Evolutionary conservation across 305 asterid species (phyloP), one percentile per base, ranked within the genome.

Genomic region (Petunia hybrid): DNA sequence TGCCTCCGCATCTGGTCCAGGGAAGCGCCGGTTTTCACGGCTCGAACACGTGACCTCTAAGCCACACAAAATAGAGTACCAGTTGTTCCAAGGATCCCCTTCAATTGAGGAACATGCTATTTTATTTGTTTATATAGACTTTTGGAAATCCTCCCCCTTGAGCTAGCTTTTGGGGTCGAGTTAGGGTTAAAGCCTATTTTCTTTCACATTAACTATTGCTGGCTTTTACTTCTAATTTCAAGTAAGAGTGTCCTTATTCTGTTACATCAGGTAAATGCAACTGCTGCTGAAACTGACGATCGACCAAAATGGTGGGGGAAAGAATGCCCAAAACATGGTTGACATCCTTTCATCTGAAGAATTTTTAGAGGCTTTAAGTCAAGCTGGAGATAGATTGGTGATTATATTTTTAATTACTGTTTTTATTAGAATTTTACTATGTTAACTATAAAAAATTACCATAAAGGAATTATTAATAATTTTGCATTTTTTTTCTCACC

Each of bases 241-340:
- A 74, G 61, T 40, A 48, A 35, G 61, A 3, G n/a, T 74, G 14
- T 36, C 53, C n/a, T 53, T 74, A 78, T 35, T 63, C 84, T 69
- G 76, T 69, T n/a, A 56, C 39, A 36, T 80, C 87, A 89, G 96
- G 91, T 87, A 66, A 85, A 45, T 66, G 93, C 89, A 42, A 82
- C 86, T 81, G 85, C 83, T 62, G 87, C 87, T 39, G 93, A 85
- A 85, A 84, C 91, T 41, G 89, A n/a, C n/a, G n/a, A 85, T 38
- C 90, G 77, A 83, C 94, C 94, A 39, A 87, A 89, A 79, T 92
- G 97, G 97, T 92, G 97, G 97, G 93, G 90, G n/a, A 79, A 90
- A 84, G 83, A 86, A 81, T 83, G 91, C 83, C 66, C 86, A 90
- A 5, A 92, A 91, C 84, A 87, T 92, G 97, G 51, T 91, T 41